Evolutionary conservation across 2,329 filamentous ascomycete genomes (phyloP).

Genomic region (Macroventuria anomochaeta): DNA sequence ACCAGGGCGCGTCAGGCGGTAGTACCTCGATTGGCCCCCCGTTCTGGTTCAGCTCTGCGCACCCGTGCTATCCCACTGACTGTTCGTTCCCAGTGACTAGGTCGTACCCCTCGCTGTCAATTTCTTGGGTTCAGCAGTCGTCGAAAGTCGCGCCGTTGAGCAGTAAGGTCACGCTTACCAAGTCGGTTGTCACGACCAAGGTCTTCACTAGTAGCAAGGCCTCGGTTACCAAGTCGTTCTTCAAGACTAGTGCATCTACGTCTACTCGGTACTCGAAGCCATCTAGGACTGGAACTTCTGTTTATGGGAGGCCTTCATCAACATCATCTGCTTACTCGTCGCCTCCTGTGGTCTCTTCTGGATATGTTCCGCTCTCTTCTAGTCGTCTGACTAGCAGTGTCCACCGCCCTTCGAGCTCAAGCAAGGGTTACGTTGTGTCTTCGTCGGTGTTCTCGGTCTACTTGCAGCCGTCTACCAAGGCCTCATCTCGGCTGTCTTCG

Average conservation of each 20-base stretch:
- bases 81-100: neutral
- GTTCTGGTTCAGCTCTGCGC: neutral
- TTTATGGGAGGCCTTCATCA: neutral
- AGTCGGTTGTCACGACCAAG: neutral
- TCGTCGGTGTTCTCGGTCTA: too few relatives aligned
- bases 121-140: too few relatives aligned
- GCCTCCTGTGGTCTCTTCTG: neutral
- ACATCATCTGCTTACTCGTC: neutral
- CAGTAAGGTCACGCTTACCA: neutral
- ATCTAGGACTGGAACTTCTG: too few relatives aligned
- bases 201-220: neutral
- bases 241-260: neutral
- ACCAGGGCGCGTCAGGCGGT: neutral
- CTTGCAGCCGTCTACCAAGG: too few relatives aligned
- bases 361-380: too few relatives aligned
- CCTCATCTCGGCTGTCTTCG: too few relatives aligned
- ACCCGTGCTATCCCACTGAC: neutral
- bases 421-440: too few relatives aligned
- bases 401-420: too few relatives aligned
- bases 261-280: neutral
- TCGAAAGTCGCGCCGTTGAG: neutral
- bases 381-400: too few relatives aligned
- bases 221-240: neutral
- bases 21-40: neutral
- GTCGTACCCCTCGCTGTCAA: neutral